Evolutionary conservation across 306 rosid species (phyloP).

Genomic region (Cucumis sativus): DNA sequence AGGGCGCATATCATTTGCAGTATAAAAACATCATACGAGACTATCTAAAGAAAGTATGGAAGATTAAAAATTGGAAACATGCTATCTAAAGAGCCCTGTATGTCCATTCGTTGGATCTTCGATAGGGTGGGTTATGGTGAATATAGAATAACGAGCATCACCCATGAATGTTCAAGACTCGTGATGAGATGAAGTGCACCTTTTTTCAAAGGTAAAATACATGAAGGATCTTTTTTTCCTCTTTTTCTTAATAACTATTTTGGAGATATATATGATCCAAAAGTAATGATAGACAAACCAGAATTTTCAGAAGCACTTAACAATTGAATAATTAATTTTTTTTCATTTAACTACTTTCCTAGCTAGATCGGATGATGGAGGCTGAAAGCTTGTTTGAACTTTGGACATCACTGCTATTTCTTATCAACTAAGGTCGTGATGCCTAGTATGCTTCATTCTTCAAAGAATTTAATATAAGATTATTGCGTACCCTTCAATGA

Average conservation of each 20-base stretch:
- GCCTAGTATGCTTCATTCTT: background rate
- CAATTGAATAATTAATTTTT: background rate
- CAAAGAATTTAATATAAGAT: background rate
- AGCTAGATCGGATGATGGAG: background rate
- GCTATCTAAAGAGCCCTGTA: constrained; percentile 16
- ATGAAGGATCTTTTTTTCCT: background rate
- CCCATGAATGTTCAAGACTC: background rate
- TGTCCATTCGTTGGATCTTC: background rate
- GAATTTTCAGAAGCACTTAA: background rate
- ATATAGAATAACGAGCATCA: background rate
- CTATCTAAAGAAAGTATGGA: constrained; percentile 91
- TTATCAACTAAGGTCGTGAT: background rate
- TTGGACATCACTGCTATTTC: background rate
- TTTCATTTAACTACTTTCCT: background rate
- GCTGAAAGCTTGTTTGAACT: background rate
- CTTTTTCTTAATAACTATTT: background rate
- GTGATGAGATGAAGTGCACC: background rate
- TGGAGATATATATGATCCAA: background rate
- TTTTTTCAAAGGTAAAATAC: background rate
- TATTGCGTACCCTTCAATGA: background rate
- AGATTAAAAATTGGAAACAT: constrained; percentile 74
- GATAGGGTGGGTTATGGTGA: background rate
- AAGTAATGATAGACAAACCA: background rate
- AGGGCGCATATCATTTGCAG: constrained; percentile 25
- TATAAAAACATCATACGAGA: constrained; percentile 92